phyloP scores from a whole-genome alignment of 2,329 filamentous ascomycete genomes.

The Ophiostoma australiae region DNA sequence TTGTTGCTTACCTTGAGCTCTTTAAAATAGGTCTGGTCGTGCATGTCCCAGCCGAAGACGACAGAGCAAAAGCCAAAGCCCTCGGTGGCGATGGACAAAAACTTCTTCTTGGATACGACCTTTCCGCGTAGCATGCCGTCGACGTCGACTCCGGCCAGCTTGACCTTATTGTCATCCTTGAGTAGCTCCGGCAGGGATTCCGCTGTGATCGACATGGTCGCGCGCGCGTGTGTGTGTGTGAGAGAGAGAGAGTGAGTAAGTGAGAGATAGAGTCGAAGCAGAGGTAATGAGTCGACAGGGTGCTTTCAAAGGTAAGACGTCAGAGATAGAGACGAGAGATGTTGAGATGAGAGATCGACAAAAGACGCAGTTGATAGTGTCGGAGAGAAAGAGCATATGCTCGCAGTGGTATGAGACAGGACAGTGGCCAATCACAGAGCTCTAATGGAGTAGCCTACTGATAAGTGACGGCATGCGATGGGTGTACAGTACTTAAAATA shows the following conservation, averaged over 20 bases:
- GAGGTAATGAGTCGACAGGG: neutral
- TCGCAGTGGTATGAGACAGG: neutral
- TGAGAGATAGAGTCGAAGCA: neutral
- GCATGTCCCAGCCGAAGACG: conserved; percentile 96
- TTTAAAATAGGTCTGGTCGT: conserved; percentile 81
- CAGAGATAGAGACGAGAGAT: neutral
- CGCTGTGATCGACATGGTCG: conserved; percentile 46
- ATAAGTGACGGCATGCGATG: neutral
- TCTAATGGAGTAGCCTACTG: neutral
- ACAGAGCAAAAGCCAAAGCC: conserved; percentile 95
- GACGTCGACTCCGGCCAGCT: conserved; percentile 81
- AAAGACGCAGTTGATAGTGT: neutral
- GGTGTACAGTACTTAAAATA: neutral
- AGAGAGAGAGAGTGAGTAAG: neutral
- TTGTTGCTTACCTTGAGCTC: conserved; percentile 86
- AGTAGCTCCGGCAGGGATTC: conserved; percentile 64
- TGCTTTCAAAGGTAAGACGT: neutral
- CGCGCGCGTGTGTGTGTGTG: neutral
- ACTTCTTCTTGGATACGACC: conserved; percentile 88
- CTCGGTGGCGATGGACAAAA: conserved; percentile 70
- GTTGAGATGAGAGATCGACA: neutral
- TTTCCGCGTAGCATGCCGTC: conserved; percentile 86
- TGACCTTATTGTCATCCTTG: conserved; percentile 69
- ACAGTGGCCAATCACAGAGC: conserved; percentile 2
- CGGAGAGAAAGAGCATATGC: neutral